A percentile compares a stretch with the other conserved stretches of the same genome.
Conservation (phyloP, 441 rosid species). For the Sinapis alba region DNA sequence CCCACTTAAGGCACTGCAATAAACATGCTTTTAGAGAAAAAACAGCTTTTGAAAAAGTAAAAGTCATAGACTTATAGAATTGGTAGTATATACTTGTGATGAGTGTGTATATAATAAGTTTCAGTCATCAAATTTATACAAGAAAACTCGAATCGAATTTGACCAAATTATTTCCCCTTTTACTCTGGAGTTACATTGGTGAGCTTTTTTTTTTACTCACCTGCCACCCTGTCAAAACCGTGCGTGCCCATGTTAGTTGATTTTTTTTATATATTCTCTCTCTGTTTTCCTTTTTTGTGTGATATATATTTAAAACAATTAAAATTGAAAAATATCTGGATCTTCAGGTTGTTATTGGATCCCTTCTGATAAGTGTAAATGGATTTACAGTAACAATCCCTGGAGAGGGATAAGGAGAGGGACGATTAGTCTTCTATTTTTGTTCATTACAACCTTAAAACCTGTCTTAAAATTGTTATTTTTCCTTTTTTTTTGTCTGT, state of each 20-base stretch:
- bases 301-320: not conserved
- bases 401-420: slow-evolving; percentile 14
- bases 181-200: slow-evolving; percentile 1
- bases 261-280: not conserved
- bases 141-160: not conserved
- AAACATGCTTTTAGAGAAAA: too few species aligned
- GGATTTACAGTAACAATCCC: slow-evolving; percentile 25
- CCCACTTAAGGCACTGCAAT: too few species aligned
- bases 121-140: not conserved
- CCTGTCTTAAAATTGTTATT: not conserved
- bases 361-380: slow-evolving; percentile 8
- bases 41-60: not conserved
- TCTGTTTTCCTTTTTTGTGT: not conserved
- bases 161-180: slow-evolving; percentile 3
- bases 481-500: not conserved
- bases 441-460: slow-evolving; percentile 32
- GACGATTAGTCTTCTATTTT: slow-evolving; percentile 20
- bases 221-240: slow-evolving; percentile 34
- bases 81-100: not conserved
- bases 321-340: slow-evolving; percentile 31
- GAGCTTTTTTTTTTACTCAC: slow-evolving; percentile 10
- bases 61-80: not conserved
- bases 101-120: not conserved
- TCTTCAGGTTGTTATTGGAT: slow-evolving; percentile 31
- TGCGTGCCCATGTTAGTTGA: slow-evolving; percentile 25